Evolutionary conservation across 768 basidiomycete genomes (phyloP), one percentile per base, ranked within the genome.

Genomic region (Rickenella mellea): DNA sequence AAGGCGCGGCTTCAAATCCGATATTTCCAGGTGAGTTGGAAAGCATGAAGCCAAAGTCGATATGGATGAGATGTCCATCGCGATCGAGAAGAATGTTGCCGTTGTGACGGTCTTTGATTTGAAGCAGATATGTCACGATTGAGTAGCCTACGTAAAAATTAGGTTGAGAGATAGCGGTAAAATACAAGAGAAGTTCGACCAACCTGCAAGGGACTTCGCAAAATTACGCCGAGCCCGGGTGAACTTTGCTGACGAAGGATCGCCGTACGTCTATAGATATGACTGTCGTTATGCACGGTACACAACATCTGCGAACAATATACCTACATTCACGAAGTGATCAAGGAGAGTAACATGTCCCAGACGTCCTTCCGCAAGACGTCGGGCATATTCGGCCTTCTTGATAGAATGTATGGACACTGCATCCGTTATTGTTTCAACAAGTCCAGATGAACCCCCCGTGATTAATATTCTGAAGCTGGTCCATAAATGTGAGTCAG

Each of bases 401-500:
- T 99, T 99, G 61, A 99, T 96, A 1, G 96, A 98, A 58, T 99
- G 96, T 51, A 99, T 90, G 4, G 96, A 98, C 0, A 98, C 91
- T 0, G 94, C 87, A 52, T 99, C 96, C 3, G 91, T 97, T 50
- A 99, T 97, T 0, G 96, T 99, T 64, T 99, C 96, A 0, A 99
- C 90, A 39, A 99, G 63, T 19, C 93, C 96, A 10, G 96, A 97
- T 2, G 77, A 77, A 35, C 84, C 87, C 5, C 93, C 92, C 1
- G 92, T 96, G 48, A 97, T 94, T 45, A 97, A 63, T 45, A 99
- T 99, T 3, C 89, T 83, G 73, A 98, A 98, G 62, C 93, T 96
- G 51, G 5, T 37, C 20, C 39, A 12, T 26, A 37, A 45, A 39
- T 17, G 39, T 37, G 0, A 25, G 15, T 40, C 19, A 26, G 17